Evolutionary conservation across 164 flowering plant species (phyloP).

Genomic region (Paratinospora sagittata): DNA sequence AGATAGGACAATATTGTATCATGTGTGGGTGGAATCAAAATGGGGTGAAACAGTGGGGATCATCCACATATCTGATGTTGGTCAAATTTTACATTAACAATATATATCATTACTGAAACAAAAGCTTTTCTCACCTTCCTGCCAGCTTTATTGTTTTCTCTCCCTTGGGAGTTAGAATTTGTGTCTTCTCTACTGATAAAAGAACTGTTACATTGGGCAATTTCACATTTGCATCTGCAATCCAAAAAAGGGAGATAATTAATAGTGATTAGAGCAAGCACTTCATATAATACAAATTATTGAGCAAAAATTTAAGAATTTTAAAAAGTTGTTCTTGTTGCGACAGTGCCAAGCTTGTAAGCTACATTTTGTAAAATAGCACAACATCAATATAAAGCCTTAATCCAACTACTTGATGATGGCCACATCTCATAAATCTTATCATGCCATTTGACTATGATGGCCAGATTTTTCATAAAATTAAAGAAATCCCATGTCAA

Average conservation of each 20-base stretch:
- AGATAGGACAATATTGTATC: too few relatives aligned
- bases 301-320: background rate
- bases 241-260: background rate
- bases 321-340: background rate
- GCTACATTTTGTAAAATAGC: background rate
- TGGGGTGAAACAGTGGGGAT: too few relatives aligned
- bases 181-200: conserved; percentile 51
- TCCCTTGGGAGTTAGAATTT: conserved; percentile 35
- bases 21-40: too few relatives aligned
- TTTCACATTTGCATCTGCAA: conserved; percentile 56
- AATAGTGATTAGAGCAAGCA: background rate
- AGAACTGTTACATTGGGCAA: conserved; percentile 57
- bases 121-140: conserved; percentile 50
- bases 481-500: too few relatives aligned
- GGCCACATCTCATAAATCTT: too few relatives aligned
- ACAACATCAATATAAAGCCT: too few relatives aligned
- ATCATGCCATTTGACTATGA: too few relatives aligned
- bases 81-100: too few relatives aligned
- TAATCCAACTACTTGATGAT: too few relatives aligned
- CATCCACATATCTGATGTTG: too few relatives aligned
- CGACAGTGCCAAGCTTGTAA: background rate
- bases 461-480: too few relatives aligned
- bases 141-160: conserved; percentile 52
- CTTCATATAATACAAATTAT: background rate
- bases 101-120: background rate